Evolutionary conservation across 2,329 filamentous ascomycete genomes (phyloP).

Genomic region (Cladosporium sp.): DNA sequence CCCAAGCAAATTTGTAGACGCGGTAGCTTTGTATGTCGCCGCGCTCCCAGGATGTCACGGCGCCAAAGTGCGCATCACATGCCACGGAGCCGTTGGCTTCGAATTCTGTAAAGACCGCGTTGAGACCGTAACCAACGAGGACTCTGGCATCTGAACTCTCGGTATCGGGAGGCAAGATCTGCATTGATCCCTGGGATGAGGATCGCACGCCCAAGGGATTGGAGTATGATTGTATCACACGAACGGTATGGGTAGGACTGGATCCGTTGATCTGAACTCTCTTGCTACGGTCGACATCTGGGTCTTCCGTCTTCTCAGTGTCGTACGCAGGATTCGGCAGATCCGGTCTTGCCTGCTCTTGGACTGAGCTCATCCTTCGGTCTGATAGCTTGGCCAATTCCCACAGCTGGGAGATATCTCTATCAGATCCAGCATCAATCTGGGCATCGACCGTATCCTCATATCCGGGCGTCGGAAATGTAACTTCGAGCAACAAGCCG

Average conservation of each 20-base stretch:
- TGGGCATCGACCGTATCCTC: not conserved
- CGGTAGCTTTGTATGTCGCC: slow-evolving; percentile 34
- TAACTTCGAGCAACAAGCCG: slow-evolving; percentile 30
- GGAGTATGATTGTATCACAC: slow-evolving; percentile 25
- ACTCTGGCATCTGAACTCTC: slow-evolving; percentile 21
- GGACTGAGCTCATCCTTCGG: not conserved
- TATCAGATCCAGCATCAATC: not conserved
- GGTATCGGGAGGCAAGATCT: slow-evolving; percentile 22
- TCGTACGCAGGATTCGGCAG: slow-evolving; percentile 4
- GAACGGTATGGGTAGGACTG: slow-evolving; percentile 24
- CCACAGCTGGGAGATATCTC: slow-evolving; percentile 4
- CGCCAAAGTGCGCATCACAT: slow-evolving; percentile 31
- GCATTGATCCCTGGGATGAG: slow-evolving; percentile 30
- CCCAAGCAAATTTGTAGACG: slow-evolving; percentile 30
- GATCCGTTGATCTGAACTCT: slow-evolving; percentile 22
- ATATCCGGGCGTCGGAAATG: slow-evolving; percentile 23
- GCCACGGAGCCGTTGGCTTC: slow-evolving; percentile 27
- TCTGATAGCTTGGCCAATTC: not conserved
- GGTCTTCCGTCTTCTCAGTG: slow-evolving; percentile 3
- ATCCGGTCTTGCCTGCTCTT: not conserved
- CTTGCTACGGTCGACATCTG: slow-evolving; percentile 17
- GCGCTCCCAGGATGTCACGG: slow-evolving; percentile 28
- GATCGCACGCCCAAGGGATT: slow-evolving; percentile 27
- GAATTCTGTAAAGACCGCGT: slow-evolving; percentile 31
- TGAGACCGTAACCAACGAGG: slow-evolving; percentile 32